These are phyloP conservation scores for Athelia psychrophila DNA, from an alignment of 1,284 basidiomycete species.

Conservation along the genomic window DNA sequence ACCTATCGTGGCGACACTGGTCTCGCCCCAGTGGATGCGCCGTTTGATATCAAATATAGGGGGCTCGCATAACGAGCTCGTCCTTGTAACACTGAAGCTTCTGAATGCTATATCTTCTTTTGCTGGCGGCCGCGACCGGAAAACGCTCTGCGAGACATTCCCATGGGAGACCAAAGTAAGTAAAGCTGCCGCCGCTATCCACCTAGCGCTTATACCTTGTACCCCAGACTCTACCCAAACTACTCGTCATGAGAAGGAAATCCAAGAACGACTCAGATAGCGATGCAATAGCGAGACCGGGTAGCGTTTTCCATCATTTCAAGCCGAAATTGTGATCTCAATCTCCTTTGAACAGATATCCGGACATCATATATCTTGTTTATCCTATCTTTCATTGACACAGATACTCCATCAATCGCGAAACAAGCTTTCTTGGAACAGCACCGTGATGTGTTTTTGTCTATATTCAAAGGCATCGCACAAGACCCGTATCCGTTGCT, in stretches of 20 bases:
- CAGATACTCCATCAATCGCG: slow-evolving; percentile 40
- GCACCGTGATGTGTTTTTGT: slow-evolving; percentile 56
- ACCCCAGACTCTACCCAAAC: slow-evolving; percentile 56
- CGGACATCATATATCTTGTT: slow-evolving; percentile 67
- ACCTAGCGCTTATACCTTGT: slow-evolving; percentile 6
- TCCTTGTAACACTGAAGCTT: slow-evolving; percentile 62
- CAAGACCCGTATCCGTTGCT: slow-evolving; percentile 61
- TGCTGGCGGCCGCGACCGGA: slow-evolving; percentile 61
- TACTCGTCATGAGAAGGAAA: slow-evolving; percentile 68
- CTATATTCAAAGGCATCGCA: slow-evolving; percentile 64
- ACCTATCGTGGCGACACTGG: slow-evolving; percentile 55
- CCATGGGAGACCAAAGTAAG: slow-evolving; percentile 74
- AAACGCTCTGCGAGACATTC: slow-evolving; percentile 58
- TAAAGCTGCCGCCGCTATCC: not conserved
- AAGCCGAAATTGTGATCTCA: not conserved
- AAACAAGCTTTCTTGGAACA: slow-evolving; percentile 68
- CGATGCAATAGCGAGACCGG: slow-evolving; percentile 52
- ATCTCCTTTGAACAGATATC: slow-evolving; percentile 56
- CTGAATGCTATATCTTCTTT: slow-evolving; percentile 59
- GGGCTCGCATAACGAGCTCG: slow-evolving; percentile 57
- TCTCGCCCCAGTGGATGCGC: slow-evolving; percentile 51
- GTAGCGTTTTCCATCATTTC: slow-evolving; percentile 29
- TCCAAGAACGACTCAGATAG: slow-evolving; percentile 35
- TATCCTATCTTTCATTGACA: slow-evolving; percentile 65
- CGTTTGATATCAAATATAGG: slow-evolving; percentile 58